Evolutionary conservation across 192 early-diverging fungal genomes (phyloP).

Genomic region (Coemansia sp.): DNA sequence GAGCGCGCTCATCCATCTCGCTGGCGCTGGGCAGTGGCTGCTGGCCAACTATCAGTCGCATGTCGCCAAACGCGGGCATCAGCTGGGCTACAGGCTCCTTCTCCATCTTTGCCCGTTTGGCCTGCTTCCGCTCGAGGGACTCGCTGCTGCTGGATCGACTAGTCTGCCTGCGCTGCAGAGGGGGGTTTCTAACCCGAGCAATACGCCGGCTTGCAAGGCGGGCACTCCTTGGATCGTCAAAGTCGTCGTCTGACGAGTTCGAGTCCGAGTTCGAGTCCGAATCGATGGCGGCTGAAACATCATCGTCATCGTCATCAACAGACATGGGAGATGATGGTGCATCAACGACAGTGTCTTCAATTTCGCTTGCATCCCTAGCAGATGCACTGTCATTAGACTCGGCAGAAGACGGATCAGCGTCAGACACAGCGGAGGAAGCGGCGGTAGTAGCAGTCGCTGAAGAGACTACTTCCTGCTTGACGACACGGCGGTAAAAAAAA

Average conservation of each 20-base stretch:
- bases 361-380: not conserved
- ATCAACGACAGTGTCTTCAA: not conserved
- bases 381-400: not conserved
- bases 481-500: not conserved
- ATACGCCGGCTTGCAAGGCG: not conserved
- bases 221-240: not conserved
- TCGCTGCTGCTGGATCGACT: not conserved
- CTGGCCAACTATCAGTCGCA: constrained; percentile 21
- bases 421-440: not conserved
- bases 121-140: not conserved
- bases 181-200: not conserved
- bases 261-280: too few relatives aligned
- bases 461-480: constrained; percentile 2
- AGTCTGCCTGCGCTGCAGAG: not conserved
- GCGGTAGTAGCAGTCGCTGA: too few relatives aligned
- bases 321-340: not conserved
- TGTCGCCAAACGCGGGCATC: constrained; percentile 42
- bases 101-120: not conserved
- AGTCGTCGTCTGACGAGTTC: not conserved
- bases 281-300: not conserved
- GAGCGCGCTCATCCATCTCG: not conserved
- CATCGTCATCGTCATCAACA: not conserved
- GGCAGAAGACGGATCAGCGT: constrained; percentile 1
- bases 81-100: constrained; percentile 10
- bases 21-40: not conserved